phyloP scores from a whole-genome alignment of 2,329 filamentous ascomycete genomes.

The Diaporthe sp. region DNA sequence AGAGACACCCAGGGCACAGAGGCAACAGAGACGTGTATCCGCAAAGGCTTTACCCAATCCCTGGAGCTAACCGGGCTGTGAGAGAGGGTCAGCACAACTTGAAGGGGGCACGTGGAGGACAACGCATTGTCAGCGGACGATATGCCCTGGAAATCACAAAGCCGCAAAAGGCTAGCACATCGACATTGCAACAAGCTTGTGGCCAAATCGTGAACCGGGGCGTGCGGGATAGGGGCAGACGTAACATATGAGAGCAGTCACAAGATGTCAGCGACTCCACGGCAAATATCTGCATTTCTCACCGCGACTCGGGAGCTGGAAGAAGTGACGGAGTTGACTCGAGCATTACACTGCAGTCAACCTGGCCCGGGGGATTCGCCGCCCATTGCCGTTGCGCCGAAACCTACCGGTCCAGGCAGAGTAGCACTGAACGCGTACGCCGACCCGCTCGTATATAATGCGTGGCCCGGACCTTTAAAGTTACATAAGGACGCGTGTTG shows the following conservation, averaged over 20 bases:
- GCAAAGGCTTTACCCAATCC: neutral
- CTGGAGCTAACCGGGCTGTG: neutral
- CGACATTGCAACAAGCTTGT: neutral
- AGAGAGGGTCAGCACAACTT: neutral
- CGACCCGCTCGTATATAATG: constrained; percentile 7
- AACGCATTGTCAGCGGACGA: neutral
- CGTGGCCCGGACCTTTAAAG: constrained; percentile 16
- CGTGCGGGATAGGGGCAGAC: neutral
- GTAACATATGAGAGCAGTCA: neutral
- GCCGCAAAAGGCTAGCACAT: neutral
- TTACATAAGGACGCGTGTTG: constrained; percentile 12
- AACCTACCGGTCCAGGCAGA: constrained; percentile 9
- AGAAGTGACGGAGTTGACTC: neutral
- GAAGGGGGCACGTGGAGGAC: neutral
- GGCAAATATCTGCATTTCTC: neutral
- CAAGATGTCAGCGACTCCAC: neutral
- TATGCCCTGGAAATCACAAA: neutral
- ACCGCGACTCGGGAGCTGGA: neutral
- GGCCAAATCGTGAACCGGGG: neutral
- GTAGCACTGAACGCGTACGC: constrained; percentile 21
- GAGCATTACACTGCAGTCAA: neutral
- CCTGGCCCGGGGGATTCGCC: neutral
- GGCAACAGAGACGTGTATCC: neutral
- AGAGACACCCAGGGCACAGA: neutral
- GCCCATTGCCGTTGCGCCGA: neutral